Evolutionary conservation across 305 asterid species (phyloP).

Genomic region (Solanum hybrid): DNA sequence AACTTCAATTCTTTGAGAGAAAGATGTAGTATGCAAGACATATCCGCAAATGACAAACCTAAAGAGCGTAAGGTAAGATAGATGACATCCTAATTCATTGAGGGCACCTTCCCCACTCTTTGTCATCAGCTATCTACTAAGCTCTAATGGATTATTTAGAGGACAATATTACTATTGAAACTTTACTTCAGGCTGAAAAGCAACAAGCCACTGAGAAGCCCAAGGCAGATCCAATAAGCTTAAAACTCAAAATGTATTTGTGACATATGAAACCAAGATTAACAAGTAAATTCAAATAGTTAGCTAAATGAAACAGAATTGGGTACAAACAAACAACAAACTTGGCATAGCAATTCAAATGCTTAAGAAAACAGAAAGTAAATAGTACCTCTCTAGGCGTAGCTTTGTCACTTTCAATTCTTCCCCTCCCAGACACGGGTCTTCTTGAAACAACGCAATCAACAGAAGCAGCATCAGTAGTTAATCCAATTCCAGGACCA

Average conservation of each 20-base stretch:
- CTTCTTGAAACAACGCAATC: constrained; percentile 78
- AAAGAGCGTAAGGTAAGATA: neutral
- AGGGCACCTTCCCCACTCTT: neutral
- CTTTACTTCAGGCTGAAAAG: neutral
- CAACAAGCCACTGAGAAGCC: neutral
- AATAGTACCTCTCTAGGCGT: constrained; percentile 50
- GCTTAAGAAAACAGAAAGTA: neutral
- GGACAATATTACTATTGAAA: neutral
- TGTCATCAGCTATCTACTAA: neutral
- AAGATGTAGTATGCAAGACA: neutral
- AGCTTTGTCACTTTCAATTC: constrained; percentile 45
- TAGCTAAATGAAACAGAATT: neutral
- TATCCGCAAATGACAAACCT: neutral
- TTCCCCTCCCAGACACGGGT: constrained; percentile 46
- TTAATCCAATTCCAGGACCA: constrained; percentile 63
- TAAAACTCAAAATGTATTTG: neutral
- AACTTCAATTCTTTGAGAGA: neutral
- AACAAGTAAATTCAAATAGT: neutral
- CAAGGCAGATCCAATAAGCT: neutral
- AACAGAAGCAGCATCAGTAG: constrained; percentile 67
- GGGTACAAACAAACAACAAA: neutral
- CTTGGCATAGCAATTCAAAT: neutral
- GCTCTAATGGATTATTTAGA: neutral
- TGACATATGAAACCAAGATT: neutral
- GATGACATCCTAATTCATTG: neutral